phyloP scores from a whole-genome alignment of 768 basidiomycete genomes.

The Termitomyces sp. region DNA sequence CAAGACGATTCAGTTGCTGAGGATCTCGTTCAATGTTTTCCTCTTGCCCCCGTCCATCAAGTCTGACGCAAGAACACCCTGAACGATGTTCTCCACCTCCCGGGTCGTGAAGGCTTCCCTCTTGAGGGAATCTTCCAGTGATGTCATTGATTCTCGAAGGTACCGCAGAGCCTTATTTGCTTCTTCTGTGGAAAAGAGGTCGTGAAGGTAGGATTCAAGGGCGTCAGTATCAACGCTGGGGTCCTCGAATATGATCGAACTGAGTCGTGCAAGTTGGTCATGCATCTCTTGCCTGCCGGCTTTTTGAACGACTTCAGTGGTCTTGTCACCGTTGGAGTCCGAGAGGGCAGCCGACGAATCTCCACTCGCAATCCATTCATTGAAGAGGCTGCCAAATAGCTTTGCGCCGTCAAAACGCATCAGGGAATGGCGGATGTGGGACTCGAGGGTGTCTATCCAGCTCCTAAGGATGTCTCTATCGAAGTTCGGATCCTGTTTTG shows the following conservation, averaged over 20 bases:
- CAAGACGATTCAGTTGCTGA: constrained; percentile 30
- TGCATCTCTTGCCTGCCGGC: constrained; percentile 35
- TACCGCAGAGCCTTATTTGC: constrained; percentile 21
- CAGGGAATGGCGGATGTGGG: constrained; percentile 29
- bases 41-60: constrained; percentile 35
- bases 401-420: constrained; percentile 34
- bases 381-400: constrained; percentile 35
- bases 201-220: constrained; percentile 28
- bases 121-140: constrained; percentile 22
- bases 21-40: constrained; percentile 34
- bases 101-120: constrained; percentile 16
- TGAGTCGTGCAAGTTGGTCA: constrained; percentile 24
- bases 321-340: constrained; percentile 7
- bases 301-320: constrained; percentile 18
- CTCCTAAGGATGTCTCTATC: constrained; percentile 25
- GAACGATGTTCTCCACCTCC: constrained; percentile 27
- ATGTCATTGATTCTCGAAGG: constrained; percentile 23
- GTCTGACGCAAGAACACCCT: constrained; percentile 27
- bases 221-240: constrained; percentile 25
- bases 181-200: constrained; percentile 29
- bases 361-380: constrained; percentile 38
- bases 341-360: constrained; percentile 27
- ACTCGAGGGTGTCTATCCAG: constrained; percentile 33
- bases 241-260: constrained; percentile 34
- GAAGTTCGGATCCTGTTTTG: constrained; percentile 35